Evolutionary conservation across 2,329 filamentous ascomycete genomes (phyloP), one percentile per base, ranked within the genome.

Genomic region (Fusarium sp.): DNA sequence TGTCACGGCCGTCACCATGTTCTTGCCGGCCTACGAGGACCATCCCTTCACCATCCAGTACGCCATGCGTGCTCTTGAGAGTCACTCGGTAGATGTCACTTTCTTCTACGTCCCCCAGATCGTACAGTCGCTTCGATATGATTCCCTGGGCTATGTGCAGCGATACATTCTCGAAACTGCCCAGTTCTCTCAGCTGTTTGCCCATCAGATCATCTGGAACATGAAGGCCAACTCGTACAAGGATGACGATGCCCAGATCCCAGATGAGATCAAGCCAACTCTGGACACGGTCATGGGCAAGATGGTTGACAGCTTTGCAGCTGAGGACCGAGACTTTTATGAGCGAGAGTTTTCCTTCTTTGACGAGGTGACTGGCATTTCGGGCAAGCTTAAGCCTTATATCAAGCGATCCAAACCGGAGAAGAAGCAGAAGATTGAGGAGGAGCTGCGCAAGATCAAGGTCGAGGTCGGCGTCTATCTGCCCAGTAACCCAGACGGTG

Each of bases 201-300:
- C 96, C 2, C 96, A 99, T 79, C 96, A 99, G 76, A 98, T 99
- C 72, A 99, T 99, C 77, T 99, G 96, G 96, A 99, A 99, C 78
- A 99, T 99, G 91, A 99, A 98, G 79, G 96, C 96, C 31, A 99
- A 99, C 79, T 92, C 94, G 1, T 99, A 92, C 85, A 99, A 97
- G 79, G 96, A 99, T 71, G 95, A 99, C 74, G 93, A 97, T 72
- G 94, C 91, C 13, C 89, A 91, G 74, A 87, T 97, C 68, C 94
- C 96, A 18, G 96, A 99, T 79, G 87, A 89, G 4, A 91, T 97
- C 76, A 99, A 99, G 78, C 95, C 96, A 3, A 96, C 91, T 0
- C 86, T 99, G 3, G 96, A 99, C 80, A 89, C 89, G 59, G 96
- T 99, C 71, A 96, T 93, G 89, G 85, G 86, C 27, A 91, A 90